Conservation (phyloP, 2,329 filamentous ascomycete species). For the Talaromyces sp. region DNA sequence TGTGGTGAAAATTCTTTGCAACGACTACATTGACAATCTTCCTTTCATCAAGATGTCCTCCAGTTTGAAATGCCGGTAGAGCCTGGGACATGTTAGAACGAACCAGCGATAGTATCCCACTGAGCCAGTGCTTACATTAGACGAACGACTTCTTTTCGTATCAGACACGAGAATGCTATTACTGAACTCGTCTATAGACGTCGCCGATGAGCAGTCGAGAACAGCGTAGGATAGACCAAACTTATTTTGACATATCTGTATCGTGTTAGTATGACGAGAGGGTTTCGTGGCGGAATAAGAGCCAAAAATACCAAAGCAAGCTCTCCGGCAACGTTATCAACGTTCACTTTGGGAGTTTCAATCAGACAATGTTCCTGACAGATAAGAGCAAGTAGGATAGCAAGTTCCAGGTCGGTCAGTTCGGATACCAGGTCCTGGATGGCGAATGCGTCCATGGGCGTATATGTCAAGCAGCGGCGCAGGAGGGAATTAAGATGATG, state of each 20-base stretch:
- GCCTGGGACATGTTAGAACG: neutral
- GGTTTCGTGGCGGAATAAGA: neutral
- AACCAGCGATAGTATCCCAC: neutral
- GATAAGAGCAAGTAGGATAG: slow-evolving; percentile 73
- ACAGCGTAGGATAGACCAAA: slow-evolving; percentile 68
- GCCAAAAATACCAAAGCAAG: slow-evolving; percentile 57
- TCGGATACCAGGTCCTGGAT: slow-evolving; percentile 67
- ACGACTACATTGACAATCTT: slow-evolving; percentile 77
- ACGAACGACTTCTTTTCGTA: slow-evolving; percentile 1
- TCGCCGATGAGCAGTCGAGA: slow-evolving; percentile 66
- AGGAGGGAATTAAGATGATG: neutral
- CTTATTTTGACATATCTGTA: slow-evolving; percentile 59
- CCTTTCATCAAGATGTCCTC: slow-evolving; percentile 41
- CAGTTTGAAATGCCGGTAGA: neutral
- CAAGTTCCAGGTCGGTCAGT: slow-evolving; percentile 83
- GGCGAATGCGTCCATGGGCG: slow-evolving; percentile 57
- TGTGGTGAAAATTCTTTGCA: slow-evolving; percentile 70
- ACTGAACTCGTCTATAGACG: slow-evolving; percentile 76
- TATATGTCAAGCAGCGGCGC: no score
- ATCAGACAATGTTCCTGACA: slow-evolving; percentile 84
- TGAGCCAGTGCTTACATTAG: neutral
- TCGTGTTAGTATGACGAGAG: neutral
- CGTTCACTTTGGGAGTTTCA: slow-evolving; percentile 58
- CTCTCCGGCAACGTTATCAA: slow-evolving; percentile 68
- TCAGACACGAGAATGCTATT: slow-evolving; percentile 57